Evolutionary conservation across 2,329 filamentous ascomycete genomes (phyloP).

Genomic region (Didymella arachidicola): DNA sequence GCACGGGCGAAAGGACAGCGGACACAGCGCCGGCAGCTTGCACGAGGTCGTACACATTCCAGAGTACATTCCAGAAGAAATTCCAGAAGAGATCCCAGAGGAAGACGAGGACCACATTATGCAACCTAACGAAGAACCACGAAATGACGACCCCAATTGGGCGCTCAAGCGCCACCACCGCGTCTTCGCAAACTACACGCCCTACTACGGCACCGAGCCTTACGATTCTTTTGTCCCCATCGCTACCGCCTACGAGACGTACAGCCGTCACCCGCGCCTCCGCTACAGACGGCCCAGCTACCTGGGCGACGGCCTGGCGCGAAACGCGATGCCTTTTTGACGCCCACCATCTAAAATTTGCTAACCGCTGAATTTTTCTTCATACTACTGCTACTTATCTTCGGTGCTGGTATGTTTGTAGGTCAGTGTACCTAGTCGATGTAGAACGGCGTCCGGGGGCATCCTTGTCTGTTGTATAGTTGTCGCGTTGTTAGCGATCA

Average conservation of each 20-base stretch:
- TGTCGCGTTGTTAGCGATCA: slow-evolving; percentile 17
- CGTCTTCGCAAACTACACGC: slow-evolving; percentile 23
- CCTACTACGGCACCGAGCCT: slow-evolving; percentile 33
- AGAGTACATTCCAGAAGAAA: slow-evolving; percentile 24
- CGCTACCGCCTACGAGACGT: slow-evolving; percentile 25
- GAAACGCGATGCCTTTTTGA: slow-evolving; percentile 26
- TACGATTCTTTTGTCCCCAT: slow-evolving; percentile 42
- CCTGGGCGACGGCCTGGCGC: slow-evolving; percentile 26
- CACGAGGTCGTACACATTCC: slow-evolving; percentile 10
- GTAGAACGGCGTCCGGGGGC: slow-evolving; percentile 16
- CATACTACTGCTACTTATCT: background rate
- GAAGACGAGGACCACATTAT: slow-evolving; percentile 2
- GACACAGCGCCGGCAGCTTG: slow-evolving; percentile 27
- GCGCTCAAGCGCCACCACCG: slow-evolving; percentile 34
- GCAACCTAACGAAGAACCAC: slow-evolving; percentile 21
- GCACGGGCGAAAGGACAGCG: slow-evolving; percentile 35
- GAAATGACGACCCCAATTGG: slow-evolving; percentile 37
- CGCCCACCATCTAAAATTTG: slow-evolving; percentile 3
- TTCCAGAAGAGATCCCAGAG: slow-evolving; percentile 24
- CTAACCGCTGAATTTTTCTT: background rate
- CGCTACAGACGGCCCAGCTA: slow-evolving; percentile 37
- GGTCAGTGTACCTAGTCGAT: slow-evolving; percentile 5
- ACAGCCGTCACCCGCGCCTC: slow-evolving; percentile 27
- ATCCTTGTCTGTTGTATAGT: slow-evolving; percentile 21
- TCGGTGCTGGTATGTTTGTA: slow-evolving; percentile 11